These are phyloP conservation scores for Alternaria conjuncta DNA, from an alignment of 2,329 filamentous ascomycete species.

Conservation along the genomic window DNA sequence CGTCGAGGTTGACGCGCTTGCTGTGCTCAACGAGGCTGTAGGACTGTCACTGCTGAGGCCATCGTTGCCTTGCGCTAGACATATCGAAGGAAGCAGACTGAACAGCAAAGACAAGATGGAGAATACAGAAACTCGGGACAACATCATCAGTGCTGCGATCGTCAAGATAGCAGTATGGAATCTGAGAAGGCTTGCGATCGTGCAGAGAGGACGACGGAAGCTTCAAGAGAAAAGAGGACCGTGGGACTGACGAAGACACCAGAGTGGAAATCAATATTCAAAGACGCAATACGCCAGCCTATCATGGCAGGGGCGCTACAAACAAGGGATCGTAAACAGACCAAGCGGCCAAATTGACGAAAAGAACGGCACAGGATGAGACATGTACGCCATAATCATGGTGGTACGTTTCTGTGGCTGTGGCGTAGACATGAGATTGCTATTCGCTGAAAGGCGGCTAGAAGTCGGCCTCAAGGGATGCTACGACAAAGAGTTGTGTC, in stretches of 20 bases:
- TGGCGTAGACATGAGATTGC: slow-evolving; percentile 8
- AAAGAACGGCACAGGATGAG: slow-evolving; percentile 6
- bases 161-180: not conserved
- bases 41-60: not conserved
- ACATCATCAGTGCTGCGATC: not conserved
- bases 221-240: not conserved
- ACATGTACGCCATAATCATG: slow-evolving; percentile 4
- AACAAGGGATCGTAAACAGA: slow-evolving; percentile 6
- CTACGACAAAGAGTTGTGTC: slow-evolving; percentile 9
- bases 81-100: slow-evolving; percentile 1
- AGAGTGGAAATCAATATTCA: not conserved
- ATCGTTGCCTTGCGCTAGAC: slow-evolving; percentile 14
- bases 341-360: not conserved
- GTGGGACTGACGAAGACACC: slow-evolving; percentile 8
- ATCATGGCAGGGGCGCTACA: slow-evolving; percentile 6
- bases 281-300: not conserved
- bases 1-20: slow-evolving; percentile 14
- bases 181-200: not conserved
- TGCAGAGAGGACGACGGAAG: not conserved
- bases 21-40: slow-evolving; percentile 4
- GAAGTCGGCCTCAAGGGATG: slow-evolving; percentile 1
- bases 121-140: not conserved
- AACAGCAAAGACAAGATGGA: not conserved
- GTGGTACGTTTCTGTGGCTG: slow-evolving; percentile 3
- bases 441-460: slow-evolving; percentile 10